A percentile compares a stretch with the other conserved stretches of the same genome.
phyloP scores from a whole-genome alignment of 1,284 basidiomycete genomes.

The Mycosarcoma maydis region DNA sequence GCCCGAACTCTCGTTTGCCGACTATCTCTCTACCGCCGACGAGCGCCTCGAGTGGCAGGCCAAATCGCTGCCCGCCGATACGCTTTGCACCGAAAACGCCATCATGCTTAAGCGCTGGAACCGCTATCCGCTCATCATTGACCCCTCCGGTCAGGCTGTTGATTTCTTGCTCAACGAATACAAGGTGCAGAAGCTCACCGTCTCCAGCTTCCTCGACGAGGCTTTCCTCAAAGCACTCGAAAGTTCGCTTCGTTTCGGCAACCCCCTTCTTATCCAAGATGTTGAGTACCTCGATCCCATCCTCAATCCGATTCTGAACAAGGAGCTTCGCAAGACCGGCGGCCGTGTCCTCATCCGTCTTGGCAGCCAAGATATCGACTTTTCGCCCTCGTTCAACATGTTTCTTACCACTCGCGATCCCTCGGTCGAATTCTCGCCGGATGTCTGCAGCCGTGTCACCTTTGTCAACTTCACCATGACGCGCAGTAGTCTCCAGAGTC shows the following conservation, averaged over 20 bases:
- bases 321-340: slow-evolving; percentile 85
- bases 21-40: slow-evolving; percentile 96
- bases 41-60: slow-evolving; percentile 96
- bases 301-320: slow-evolving; percentile 95
- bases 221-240: slow-evolving; percentile 98
- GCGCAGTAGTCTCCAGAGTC: slow-evolving; percentile 94
- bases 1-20: slow-evolving; percentile 87
- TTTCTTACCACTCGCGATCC: slow-evolving; percentile 98
- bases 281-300: slow-evolving; percentile 98
- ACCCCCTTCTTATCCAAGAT: slow-evolving; percentile 95
- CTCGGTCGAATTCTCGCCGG: slow-evolving; percentile 95
- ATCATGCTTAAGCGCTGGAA: slow-evolving; percentile 96
- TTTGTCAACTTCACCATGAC: slow-evolving; percentile 99
- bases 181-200: slow-evolving; percentile 93
- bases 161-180: slow-evolving; percentile 93
- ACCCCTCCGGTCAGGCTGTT: slow-evolving; percentile 98
- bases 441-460: slow-evolving; percentile 97
- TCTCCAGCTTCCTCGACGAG: slow-evolving; percentile 98
- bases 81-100: slow-evolving; percentile 95
- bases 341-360: slow-evolving; percentile 97
- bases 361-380: slow-evolving; percentile 99
- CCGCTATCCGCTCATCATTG: slow-evolving; percentile 96
- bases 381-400: slow-evolving; percentile 95
- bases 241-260: slow-evolving; percentile 98
- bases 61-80: slow-evolving; percentile 91